Evolutionary conservation across 495 filamentous ascomycete genomes (phyloP), one percentile per base, ranked within the genome.

Genomic region (Thermothielavioides terrestris): DNA sequence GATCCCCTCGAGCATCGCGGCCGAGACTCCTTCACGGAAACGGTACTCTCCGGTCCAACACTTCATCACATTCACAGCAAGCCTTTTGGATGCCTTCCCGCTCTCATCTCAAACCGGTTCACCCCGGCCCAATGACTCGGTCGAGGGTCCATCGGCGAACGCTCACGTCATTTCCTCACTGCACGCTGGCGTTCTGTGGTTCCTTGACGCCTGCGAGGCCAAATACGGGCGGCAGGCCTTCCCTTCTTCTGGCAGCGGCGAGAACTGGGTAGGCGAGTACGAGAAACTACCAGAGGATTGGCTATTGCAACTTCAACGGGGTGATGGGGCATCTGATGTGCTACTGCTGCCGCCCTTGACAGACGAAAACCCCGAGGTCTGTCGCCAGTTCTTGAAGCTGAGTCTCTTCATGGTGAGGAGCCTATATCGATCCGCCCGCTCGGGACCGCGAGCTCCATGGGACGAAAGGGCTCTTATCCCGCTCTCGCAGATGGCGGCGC

Each of bases 131-230:
- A 20, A 17, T 15, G 30, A 4, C 17, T n/a, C 34, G 1, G 8
- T 30, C 4, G 51, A 53, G 5, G 43, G 51, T 12, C 23, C 34
- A 2, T 39, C 37, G 9, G 57, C 58, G 4, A 58, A 60, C 26
- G 49, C 54, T 0, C 54, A 59, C 34, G 25, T 67, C 25, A 42
- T 68, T 12, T 53, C 57, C 15, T 61, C 57, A 3, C 35, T 68
- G 10, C 61, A 63, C 35, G 51, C 53, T 18, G 50, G 45, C 3
- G 32, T 68, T 4, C 54, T 67, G 9, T 54, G 60, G 48, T 68
- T 68, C 51, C 54, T 51, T 1, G 59, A 63, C 26, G 59, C 61
- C 17, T 68, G 61, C 30, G 27, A 45, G 27, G 48, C 43, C 15
- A 61, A 55, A 26, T 57, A 57, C 37, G 25, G 41, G 0, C n/a